These are phyloP conservation scores for Allomyces macrogynus DNA, from an alignment of 192 early-diverging fungal genomes.

Conservation along the genomic window DNA sequence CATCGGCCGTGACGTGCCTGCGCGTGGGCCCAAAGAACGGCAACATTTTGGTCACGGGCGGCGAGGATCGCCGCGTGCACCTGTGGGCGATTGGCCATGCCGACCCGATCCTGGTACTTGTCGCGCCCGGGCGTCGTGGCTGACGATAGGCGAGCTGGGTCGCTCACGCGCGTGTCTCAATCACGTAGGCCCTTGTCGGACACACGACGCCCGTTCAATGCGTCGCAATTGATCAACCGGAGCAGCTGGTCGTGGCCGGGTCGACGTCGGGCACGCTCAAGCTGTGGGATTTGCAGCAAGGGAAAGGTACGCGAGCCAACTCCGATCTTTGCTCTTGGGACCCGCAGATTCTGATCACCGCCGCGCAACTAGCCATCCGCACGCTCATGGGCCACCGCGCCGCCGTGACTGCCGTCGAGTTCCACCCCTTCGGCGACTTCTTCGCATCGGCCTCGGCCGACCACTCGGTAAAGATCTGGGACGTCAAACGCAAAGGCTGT, in stretches of 20 bases:
- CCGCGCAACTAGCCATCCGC: conserved; percentile 32
- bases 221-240: conserved; percentile 34
- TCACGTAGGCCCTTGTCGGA: conserved; percentile 17
- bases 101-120: conserved; percentile 21
- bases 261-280: conserved; percentile 26
- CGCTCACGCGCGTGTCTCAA: background rate
- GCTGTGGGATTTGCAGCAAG: conserved; percentile 38
- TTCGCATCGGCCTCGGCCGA: conserved; percentile 39
- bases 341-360: no score
- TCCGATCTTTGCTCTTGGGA: no score
- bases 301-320: no score
- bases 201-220: conserved; percentile 23
- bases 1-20: conserved; percentile 21
- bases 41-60: conserved; percentile 30
- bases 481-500: conserved; percentile 34
- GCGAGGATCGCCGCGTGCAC: conserved; percentile 30
- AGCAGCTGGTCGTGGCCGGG: conserved; percentile 36
- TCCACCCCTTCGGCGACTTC: conserved; percentile 47
- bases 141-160: no score
- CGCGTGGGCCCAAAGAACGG: conserved; percentile 31
- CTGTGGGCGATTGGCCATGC: conserved; percentile 34
- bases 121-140: background rate
- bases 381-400: conserved; percentile 29
- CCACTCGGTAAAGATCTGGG: conserved; percentile 35
- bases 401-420: conserved; percentile 18